Conservation (phyloP, 768 basidiomycete species). For the Hygrophorus pudorinus region DNA sequence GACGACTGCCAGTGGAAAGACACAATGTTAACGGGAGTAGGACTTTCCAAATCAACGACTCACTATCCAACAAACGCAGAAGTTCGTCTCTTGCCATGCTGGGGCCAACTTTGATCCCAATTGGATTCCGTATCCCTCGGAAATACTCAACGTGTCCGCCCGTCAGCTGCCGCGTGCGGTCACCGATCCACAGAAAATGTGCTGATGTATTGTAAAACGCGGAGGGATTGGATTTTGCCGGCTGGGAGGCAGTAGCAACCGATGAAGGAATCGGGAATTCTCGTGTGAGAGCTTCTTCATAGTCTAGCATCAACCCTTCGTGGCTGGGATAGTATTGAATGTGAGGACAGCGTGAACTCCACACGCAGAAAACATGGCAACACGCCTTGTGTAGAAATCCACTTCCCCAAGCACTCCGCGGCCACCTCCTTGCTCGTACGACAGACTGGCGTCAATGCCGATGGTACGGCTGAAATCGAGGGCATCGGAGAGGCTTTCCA, state of each 20-base stretch:
- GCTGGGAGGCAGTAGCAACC: slow-evolving; percentile 3
- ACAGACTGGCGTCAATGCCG: slow-evolving; percentile 52
- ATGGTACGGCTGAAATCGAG: slow-evolving; percentile 90
- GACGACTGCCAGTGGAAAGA: slow-evolving; percentile 55
- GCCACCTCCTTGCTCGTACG: slow-evolving; percentile 66
- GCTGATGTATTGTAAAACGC: slow-evolving; percentile 85
- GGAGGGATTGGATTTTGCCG: slow-evolving; percentile 12
- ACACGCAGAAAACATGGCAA: background rate
- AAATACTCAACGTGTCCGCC: slow-evolving; percentile 97
- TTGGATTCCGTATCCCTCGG: slow-evolving; percentile 84
- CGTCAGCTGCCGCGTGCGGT: slow-evolving; percentile 83
- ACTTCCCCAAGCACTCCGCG: slow-evolving; percentile 73
- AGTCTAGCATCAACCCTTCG: slow-evolving; percentile 87
- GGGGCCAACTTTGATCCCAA: slow-evolving; percentile 95
- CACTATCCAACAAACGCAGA: slow-evolving; percentile 64
- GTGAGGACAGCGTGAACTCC: background rate
- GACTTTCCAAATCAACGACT: slow-evolving; percentile 17
- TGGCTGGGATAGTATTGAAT: slow-evolving; percentile 38
- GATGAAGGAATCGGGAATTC: slow-evolving; percentile 34
- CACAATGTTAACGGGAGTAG: slow-evolving; percentile 1
- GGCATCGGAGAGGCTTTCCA: slow-evolving; percentile 78
- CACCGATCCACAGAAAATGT: slow-evolving; percentile 96
- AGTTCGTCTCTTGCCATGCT: slow-evolving; percentile 75
- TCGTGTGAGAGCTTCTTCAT: slow-evolving; percentile 87
- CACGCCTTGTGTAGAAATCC: slow-evolving; percentile 86